phyloP scores from a whole-genome alignment of 2,329 filamentous ascomycete species.

The Myriosclerotinia duriaeana region DNA sequence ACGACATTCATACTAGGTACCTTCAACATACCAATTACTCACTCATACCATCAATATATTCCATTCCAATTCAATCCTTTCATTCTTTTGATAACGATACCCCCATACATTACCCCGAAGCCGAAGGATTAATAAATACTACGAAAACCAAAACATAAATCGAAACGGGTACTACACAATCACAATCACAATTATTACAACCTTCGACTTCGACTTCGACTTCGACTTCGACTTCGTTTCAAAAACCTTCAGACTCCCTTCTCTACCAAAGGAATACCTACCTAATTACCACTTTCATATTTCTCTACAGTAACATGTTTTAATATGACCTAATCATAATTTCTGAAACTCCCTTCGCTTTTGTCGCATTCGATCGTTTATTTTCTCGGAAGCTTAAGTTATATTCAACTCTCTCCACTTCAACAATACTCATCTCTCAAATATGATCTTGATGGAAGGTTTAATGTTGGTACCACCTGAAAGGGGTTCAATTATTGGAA shows the following conservation, averaged over 20 bases:
- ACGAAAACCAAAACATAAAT: neutral
- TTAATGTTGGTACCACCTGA: slow-evolving; percentile 52
- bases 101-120: too few species aligned
- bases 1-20: too few species aligned
- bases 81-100: too few species aligned
- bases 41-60: too few species aligned
- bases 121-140: too few species aligned
- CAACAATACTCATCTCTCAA: slow-evolving; percentile 5
- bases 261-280: neutral
- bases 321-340: slow-evolving; percentile 14
- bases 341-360: neutral
- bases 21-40: too few species aligned
- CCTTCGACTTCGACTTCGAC: neutral
- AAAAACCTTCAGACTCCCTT: neutral
- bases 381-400: too few species aligned
- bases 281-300: neutral
- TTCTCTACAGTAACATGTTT: slow-evolving; percentile 8
- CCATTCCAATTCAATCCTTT: too few species aligned
- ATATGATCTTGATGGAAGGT: slow-evolving; percentile 51
- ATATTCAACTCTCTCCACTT: neutral
- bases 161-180: neutral
- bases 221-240: too few species aligned
- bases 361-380: neutral
- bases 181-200: neutral
- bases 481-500: slow-evolving; percentile 52